A percentile compares a stretch with the other conserved stretches of the same genome.
phyloP scores from a whole-genome alignment of 305 asterid genomes.

The Fraxinus paxiana region DNA sequence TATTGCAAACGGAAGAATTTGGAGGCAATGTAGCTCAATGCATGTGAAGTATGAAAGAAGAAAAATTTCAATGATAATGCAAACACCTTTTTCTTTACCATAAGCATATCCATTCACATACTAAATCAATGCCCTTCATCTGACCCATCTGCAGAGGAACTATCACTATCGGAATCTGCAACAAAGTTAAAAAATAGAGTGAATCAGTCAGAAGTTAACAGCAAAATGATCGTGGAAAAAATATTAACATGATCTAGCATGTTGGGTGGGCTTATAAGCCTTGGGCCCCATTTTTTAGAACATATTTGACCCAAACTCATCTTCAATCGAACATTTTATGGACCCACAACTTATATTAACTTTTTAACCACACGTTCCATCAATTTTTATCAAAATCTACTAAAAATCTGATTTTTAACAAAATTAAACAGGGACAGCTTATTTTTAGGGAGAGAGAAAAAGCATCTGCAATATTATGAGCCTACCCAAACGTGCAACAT shows the following conservation, averaged over 20 bases:
- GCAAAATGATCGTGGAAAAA: background rate
- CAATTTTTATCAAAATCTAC: background rate
- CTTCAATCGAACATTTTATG: background rate
- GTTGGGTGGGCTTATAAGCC: background rate
- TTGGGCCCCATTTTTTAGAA: background rate
- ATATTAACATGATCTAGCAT: background rate
- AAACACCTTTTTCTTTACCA: background rate
- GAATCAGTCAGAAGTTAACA: background rate
- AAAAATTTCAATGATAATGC: background rate
- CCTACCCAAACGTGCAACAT: background rate
- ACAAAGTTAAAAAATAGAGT: background rate
- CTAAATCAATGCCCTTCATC: slow-evolving; percentile 39
- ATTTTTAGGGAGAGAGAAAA: background rate
- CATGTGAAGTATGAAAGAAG: background rate
- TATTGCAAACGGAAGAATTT: background rate
- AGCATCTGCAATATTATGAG: background rate
- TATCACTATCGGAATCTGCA: slow-evolving; percentile 60
- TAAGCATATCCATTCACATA: slow-evolving; percentile 19
- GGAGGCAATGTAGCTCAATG: background rate
- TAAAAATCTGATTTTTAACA: background rate
- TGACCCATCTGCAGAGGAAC: slow-evolving; percentile 52
- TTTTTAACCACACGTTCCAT: background rate
- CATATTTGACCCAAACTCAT: background rate
- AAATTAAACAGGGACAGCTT: background rate
- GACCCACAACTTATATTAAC: background rate